phyloP scores from a whole-genome alignment of 164 flowering plant genomes.

The Macadamia integrifolia region DNA sequence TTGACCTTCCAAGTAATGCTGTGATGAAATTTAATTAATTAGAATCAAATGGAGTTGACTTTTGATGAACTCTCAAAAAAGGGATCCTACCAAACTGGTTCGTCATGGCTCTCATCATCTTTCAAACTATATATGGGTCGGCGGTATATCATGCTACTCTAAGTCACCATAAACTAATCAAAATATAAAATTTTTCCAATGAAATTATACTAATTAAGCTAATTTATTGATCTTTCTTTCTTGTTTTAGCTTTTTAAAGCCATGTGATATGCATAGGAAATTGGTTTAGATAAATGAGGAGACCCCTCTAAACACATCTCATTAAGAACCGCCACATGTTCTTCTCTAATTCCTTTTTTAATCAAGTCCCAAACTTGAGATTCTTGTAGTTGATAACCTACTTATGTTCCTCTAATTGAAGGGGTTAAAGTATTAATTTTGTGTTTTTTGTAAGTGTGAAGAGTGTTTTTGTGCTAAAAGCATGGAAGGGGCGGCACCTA shows the following conservation, averaged over 20 bases:
- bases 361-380: constrained; percentile 13
- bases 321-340: constrained; percentile 27
- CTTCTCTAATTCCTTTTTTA: constrained; percentile 9
- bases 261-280: constrained; percentile 13
- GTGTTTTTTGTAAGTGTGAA: constrained; percentile 1
- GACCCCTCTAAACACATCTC: constrained; percentile 13
- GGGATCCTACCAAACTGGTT: background rate
- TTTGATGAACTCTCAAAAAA: too few species aligned
- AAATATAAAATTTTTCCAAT: too few species aligned
- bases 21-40: too few species aligned
- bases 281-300: constrained; percentile 8
- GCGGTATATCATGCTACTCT: background rate
- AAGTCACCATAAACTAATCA: background rate
- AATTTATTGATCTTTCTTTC: background rate
- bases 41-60: too few species aligned
- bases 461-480: constrained; percentile 2
- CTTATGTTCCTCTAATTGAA: constrained; percentile 7
- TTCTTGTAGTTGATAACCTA: background rate
- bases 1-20: too few species aligned
- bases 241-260: background rate
- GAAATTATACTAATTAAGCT: background rate
- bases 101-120: too few species aligned
- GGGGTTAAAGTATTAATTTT: constrained; percentile 7
- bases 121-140: background rate
- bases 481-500: constrained; percentile 33